Percentiles rank a stretch among this genome's conserved stretches.
phyloP scores from a whole-genome alignment of 2,329 filamentous ascomycete genomes.

The Seiridium unicorne region DNA sequence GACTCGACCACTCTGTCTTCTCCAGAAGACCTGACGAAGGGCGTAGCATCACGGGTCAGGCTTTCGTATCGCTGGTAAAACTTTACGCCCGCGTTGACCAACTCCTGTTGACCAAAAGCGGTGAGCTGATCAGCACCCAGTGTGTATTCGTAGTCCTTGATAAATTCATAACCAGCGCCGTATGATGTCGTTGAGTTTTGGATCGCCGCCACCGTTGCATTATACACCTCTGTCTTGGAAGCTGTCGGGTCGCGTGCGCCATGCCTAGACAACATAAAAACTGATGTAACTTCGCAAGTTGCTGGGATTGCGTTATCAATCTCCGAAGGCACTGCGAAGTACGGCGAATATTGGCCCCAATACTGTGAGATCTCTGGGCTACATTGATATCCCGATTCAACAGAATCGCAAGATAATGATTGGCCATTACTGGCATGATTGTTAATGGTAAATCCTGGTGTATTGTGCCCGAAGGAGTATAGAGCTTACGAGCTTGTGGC shows the following conservation, averaged over 20 bases:
- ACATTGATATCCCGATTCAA: constrained; percentile 61
- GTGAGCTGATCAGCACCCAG: constrained; percentile 70
- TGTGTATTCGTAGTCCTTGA: constrained; percentile 68
- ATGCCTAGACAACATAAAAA: constrained; percentile 78
- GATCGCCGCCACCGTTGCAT: constrained; percentile 61
- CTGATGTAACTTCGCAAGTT: constrained; percentile 76
- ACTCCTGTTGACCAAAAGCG: constrained; percentile 64
- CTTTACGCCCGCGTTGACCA: constrained; percentile 71
- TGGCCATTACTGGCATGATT: constrained; percentile 14
- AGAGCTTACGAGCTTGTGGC: neutral
- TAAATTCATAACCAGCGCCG: constrained; percentile 63
- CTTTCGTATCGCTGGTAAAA: constrained; percentile 72
- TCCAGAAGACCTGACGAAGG: constrained; percentile 71
- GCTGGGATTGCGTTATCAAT: constrained; percentile 59
- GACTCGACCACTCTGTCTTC: constrained; percentile 72
- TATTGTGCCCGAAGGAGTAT: neutral
- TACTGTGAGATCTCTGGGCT: constrained; percentile 58
- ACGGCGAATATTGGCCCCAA: constrained; percentile 89
- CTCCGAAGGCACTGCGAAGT: constrained; percentile 70
- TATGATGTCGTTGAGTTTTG: constrained; percentile 57
- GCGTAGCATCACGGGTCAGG: constrained; percentile 56
- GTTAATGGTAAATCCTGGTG: neutral
- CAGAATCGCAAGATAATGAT: constrained; percentile 44
- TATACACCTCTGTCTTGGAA: constrained; percentile 65
- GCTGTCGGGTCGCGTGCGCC: constrained; percentile 78